Evolutionary conservation across 1,284 basidiomycete species (phyloP), one percentile per base, ranked within the genome.

Genomic region (Apiotrichum domesticum): DNA sequence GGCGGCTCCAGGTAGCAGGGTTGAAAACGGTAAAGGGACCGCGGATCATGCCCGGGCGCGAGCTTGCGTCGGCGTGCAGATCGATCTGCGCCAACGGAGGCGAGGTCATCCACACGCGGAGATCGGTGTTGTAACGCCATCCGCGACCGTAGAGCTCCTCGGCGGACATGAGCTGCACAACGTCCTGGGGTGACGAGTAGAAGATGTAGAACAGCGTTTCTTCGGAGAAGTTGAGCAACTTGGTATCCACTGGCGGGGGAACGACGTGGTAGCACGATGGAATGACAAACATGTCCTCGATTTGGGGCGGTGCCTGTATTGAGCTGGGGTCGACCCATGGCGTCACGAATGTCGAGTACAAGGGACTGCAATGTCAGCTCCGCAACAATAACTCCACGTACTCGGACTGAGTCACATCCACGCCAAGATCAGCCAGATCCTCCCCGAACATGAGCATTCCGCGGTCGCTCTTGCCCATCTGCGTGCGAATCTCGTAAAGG

Each of bases 121-220:
- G 81, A 66, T 95, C 91, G 76, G 94, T 97, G 83, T 98, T 94
- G 78, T 90, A 98, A 65, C 95, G 82, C 95, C 95, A 98, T 77
- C 95, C 95, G 64, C 95, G 87, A 75, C 91, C 90, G 80, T 87
- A 96, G 87, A 98, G 81, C 80, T 98, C 95, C 45, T 93, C 92
- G 11, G 95, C 95, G 49, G 94, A 84, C 77, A 98, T 93, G 45
- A 77, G 66, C 76, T 98, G 95, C 62, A 97, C 79, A 35, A 88
- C 85, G 77, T 98, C 95, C 68, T 91, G 81, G 55, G 95, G 92
- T 75, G 86, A 87, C 58, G 90, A 87, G 79, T 98, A 98, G 80
- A 98, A 98, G 84, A 97, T 95, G 82, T 92, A 97, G 79, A 98
- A 98, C 41, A 98, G 79, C 34, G 95, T 98, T 79, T 98, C 95